phyloP scores from a whole-genome alignment of 257 asterid genomes.

The Knoxia roxburghii region DNA sequence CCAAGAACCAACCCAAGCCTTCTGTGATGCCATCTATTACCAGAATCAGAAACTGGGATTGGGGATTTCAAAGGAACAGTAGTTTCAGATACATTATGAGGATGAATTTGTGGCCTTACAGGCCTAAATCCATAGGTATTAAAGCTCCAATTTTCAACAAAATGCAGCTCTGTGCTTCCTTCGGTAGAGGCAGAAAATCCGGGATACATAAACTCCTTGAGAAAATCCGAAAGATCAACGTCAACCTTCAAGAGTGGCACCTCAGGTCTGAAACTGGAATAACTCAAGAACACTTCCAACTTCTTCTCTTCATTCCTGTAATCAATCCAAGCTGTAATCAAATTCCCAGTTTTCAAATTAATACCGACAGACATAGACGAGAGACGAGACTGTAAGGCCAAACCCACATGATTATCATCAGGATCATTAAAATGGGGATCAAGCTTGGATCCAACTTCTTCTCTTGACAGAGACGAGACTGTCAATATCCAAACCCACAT shows the following conservation, averaged over 20 bases:
- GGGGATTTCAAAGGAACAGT: conserved; percentile 40
- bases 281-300: conserved; percentile 67
- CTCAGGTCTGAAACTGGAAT: conserved; percentile 62
- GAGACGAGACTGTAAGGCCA: conserved; percentile 71
- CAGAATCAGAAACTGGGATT: conserved; percentile 44
- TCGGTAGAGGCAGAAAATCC: conserved; percentile 96
- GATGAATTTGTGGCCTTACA: conserved; percentile 37
- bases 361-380: conserved; percentile 20
- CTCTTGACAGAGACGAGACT: conserved; percentile 64
- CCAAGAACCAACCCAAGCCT: conserved; percentile 66
- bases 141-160: conserved; percentile 76
- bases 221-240: conserved; percentile 52
- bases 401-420: conserved; percentile 80
- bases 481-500: conserved; percentile 79
- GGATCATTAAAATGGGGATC: conserved; percentile 74
- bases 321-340: conserved; percentile 81
- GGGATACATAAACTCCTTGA: conserved; percentile 60
- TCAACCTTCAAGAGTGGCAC: conserved; percentile 46
- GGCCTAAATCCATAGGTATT: conserved; percentile 51
- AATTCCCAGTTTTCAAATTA: conserved; percentile 64
- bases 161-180: conserved; percentile 85
- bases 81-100: conserved; percentile 74
- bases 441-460: conserved; percentile 47
- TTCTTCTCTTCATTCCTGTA: conserved; percentile 48
- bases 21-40: conserved; percentile 37